Conservation (phyloP, 2,329 filamentous ascomycete genomes). For the Fusarium chaquense region DNA sequence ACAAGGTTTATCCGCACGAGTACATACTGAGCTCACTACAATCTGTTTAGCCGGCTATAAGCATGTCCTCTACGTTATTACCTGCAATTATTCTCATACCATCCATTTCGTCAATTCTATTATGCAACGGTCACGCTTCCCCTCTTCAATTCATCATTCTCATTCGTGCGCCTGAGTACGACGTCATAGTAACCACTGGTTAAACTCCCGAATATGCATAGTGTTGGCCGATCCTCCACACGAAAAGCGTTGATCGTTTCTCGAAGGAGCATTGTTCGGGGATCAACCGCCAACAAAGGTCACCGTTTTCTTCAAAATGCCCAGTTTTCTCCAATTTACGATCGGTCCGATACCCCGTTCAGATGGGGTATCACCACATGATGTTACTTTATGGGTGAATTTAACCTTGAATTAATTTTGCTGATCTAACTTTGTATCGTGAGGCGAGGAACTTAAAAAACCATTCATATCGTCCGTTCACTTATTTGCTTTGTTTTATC, state of each 20-base stretch:
- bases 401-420: neutral
- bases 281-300: neutral
- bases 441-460: conserved; percentile 1
- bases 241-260: conserved; percentile 11
- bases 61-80: neutral
- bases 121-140: neutral
- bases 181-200: conserved; percentile 15
- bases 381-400: neutral
- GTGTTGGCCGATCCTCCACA: conserved; percentile 22
- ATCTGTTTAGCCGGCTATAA: neutral
- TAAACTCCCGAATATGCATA: neutral
- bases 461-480: neutral
- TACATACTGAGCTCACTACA: neutral
- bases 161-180: conserved; percentile 14
- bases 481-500: neutral
- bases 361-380: conserved; percentile 4
- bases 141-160: neutral
- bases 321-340: conserved; percentile 22
- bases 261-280: conserved; percentile 17
- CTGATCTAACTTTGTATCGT: neutral
- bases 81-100: neutral
- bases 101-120: neutral
- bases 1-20: neutral
- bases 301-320: neutral
- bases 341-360: conserved; percentile 12